Conservation (phyloP, 768 basidiomycete genomes). For the Xerocomellus chrysenteron region DNA sequence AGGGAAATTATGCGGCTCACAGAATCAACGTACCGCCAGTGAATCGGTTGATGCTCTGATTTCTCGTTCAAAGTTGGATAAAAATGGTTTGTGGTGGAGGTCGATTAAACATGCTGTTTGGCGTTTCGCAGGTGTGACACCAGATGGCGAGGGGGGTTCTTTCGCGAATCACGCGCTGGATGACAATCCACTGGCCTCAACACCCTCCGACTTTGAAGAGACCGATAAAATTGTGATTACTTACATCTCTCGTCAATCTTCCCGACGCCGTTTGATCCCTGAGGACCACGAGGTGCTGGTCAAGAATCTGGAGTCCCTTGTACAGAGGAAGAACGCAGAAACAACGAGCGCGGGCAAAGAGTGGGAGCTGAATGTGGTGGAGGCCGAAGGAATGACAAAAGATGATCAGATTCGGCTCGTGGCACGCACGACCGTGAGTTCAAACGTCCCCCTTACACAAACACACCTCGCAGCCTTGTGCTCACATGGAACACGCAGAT, state of each 20-base stretch:
- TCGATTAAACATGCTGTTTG: conserved; percentile 65
- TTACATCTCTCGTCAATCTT: conserved; percentile 70
- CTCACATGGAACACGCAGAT: conserved; percentile 41
- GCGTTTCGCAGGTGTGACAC: conserved; percentile 58
- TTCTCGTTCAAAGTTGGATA: conserved; percentile 33
- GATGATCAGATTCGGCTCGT: conserved; percentile 72
- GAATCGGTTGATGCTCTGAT: conserved; percentile 61
- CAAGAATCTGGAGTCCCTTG: conserved; percentile 49
- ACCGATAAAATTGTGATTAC: conserved; percentile 61
- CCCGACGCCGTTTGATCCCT: conserved; percentile 46
- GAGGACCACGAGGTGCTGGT: conserved; percentile 60
- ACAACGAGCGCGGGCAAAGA: conserved; percentile 18
- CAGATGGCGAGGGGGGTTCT: conserved; percentile 35
- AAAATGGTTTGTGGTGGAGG: conserved; percentile 70
- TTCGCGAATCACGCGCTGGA: background rate
- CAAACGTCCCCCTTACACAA: background rate
- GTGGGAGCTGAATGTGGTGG: conserved; percentile 63
- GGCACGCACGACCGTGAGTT: conserved; percentile 67
- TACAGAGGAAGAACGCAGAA: conserved; percentile 35
- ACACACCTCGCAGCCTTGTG: background rate
- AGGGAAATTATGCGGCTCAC: conserved; percentile 58
- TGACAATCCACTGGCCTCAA: background rate
- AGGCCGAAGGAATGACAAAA: conserved; percentile 65
- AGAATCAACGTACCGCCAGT: conserved; percentile 70
- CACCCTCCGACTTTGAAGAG: conserved; percentile 31